Conservation (phyloP, 108 stramenopile species). For the Nitzschia inconspicua region DNA sequence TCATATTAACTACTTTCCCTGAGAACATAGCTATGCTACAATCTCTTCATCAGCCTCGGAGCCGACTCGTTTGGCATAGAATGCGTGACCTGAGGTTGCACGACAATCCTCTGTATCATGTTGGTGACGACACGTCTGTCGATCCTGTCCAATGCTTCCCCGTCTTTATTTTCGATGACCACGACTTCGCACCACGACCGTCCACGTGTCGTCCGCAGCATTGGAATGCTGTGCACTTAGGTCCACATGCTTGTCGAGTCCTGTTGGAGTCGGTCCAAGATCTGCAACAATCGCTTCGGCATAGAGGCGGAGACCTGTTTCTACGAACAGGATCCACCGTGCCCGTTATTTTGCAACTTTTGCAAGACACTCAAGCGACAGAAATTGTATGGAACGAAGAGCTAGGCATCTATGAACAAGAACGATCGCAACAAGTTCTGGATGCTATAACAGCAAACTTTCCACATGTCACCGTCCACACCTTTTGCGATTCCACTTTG, state of each 20-base stretch:
- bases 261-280: conserved; percentile 46
- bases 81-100: conserved; percentile 50
- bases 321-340: conserved; percentile 49
- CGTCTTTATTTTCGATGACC: conserved; percentile 55
- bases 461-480: not conserved
- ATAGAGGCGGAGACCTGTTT: conserved; percentile 45
- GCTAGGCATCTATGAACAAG: conserved; percentile 50
- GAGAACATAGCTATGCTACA: too few species aligned
- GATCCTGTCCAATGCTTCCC: conserved; percentile 13
- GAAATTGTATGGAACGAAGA: conserved; percentile 57
- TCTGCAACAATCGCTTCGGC: conserved; percentile 19
- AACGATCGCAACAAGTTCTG: conserved; percentile 25
- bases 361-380: conserved; percentile 14
- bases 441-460: not conserved
- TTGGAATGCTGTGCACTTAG: conserved; percentile 29
- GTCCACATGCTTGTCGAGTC: conserved; percentile 44
- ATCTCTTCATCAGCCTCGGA: too few species aligned
- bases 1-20: too few species aligned
- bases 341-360: conserved; percentile 33
- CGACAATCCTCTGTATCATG: conserved; percentile 49
- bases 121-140: not conserved
- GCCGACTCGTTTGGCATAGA: conserved; percentile 69
- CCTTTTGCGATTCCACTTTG: conserved; percentile 32
- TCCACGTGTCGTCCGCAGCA: conserved; percentile 24
- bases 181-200: conserved; percentile 29